Evolutionary conservation across 139 green algal species (phyloP), one percentile per base, ranked within the genome.

Genomic region (Penium margaritaceum): DNA sequence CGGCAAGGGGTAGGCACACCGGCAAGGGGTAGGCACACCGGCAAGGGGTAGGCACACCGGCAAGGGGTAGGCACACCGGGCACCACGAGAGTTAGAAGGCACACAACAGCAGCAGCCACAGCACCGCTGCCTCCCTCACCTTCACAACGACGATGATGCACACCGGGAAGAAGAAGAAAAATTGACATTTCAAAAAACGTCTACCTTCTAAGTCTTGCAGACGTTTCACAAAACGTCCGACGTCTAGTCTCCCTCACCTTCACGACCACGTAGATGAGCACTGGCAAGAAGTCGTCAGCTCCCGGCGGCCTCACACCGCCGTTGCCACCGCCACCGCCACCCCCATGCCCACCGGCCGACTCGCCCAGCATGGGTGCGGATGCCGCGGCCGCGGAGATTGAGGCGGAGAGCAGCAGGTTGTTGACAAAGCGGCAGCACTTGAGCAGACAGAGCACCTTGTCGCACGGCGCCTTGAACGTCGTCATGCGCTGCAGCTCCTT

Each of bases 371-470:
- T 12, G 12, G 9, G 12, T 12, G 12, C 41, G 12, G 9, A 12
- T 12, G 32, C 63, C 5, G 46, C 29, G 21, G 27, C 38, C 19
- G 61, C 46, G 17, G 54, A 46, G 57, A 43, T 70, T 30, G 67
- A 67, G 32, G 63, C 70, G 43, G 80, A 77, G 35, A 96, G 83
- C 29, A 96, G 85, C 66, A 94, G 69, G 72, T 90, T 89, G 76
- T 82, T 91, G 77, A 96, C 88, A 44, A 95, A 83, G 39, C 84
- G 82, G 81, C 90, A 95, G 68, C 85, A 87, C 83, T 95, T 96
- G 2, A 97, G 84, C 21, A 97, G 84, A 80, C 91, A 96, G 27
- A 95, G 82, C 41, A 98, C 85, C 90, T 98, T 98, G 84, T 97
- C 94, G 14, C 92, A 80, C 0, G 94, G 94, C 21, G 89, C 91